These are phyloP conservation scores for Chimonanthus salicifolius DNA, from an alignment of 164 flowering plant species.

Conservation along the genomic window DNA sequence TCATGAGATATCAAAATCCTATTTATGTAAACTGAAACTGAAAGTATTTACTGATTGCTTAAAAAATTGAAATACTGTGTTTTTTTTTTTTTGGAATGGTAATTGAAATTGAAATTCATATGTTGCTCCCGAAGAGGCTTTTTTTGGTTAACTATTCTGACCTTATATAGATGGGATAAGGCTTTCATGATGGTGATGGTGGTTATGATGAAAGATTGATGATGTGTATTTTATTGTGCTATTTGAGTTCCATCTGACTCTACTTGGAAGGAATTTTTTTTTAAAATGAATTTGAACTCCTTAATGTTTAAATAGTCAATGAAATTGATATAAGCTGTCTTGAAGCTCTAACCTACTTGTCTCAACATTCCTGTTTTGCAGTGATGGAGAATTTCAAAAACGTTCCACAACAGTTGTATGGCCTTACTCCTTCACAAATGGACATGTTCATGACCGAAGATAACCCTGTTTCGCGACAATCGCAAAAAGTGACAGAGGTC, in stretches of 20 bases:
- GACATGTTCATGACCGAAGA: constrained; percentile 92
- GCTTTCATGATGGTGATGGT: too few relatives aligned
- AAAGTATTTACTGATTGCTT: too few relatives aligned
- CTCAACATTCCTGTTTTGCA: constrained; percentile 21
- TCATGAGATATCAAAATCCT: too few relatives aligned
- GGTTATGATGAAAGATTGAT: too few relatives aligned
- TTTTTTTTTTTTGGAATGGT: too few relatives aligned
- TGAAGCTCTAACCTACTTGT: background rate
- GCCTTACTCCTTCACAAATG: constrained; percentile 77
- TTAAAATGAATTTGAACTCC: background rate
- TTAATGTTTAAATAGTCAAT: background rate
- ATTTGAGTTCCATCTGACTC: background rate
- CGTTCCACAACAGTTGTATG: constrained; percentile 63
- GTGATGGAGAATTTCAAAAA: constrained; percentile 87
- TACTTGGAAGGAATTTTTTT: background rate
- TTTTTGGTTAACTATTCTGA: too few relatives aligned
- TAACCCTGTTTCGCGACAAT: constrained; percentile 56
- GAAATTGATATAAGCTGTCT: background rate
- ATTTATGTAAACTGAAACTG: too few relatives aligned
- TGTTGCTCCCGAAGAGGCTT: too few relatives aligned
- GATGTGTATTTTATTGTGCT: background rate
- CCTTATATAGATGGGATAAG: too few relatives aligned
- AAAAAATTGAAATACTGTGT: too few relatives aligned
- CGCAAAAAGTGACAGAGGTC: constrained; percentile 75
- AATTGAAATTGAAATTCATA: too few relatives aligned